Base-by-base conservation (phyloP, 1,139 yeast species). In the Eremothecium cymbalariae region DNA sequence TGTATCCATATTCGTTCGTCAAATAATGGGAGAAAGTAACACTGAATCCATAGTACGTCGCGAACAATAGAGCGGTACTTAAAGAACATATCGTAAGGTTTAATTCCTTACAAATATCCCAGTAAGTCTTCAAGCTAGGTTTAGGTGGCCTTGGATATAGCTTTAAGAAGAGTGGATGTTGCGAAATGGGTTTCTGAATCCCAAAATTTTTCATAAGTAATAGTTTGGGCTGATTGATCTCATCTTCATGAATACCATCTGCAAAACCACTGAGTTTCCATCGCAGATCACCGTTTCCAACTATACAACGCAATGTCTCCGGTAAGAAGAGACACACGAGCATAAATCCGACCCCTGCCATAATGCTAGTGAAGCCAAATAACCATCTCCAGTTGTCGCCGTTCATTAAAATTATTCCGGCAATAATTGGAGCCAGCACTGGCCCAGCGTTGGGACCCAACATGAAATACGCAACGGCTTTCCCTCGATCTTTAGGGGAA, bases 401-500 rank as follows among this genome's bases (percentile, higher is more conserved):
- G 2, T 67, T 48, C 40, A 60, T 53, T 56, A 48, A 59, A 46
- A 57, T 57, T n/a, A 57, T 36, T 2, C 66, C 59, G 16, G 74
- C 65, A 14, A 72, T 47, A 7, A 72, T 54, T 0, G 78, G 79
- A 0, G 78, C 80, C 9, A 73, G 31, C 2, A 73, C 61, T 1
- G 80, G 79, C 0, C 79, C 80, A 40, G 72, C 45, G 42, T 72
- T 77, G 0, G 79, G 79, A 0, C 80, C 80, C 48, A 72, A 46
- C 76, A 74, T 72, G 39, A 71, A 72, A 38, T 67, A 63, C 0
- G 76, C 68, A 17, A 73, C 68, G 1, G 68, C 68, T 36, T 62
- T 68, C 0, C 70, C 79, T 43, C 79, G 57, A 29, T 61, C 43
- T 36, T 59, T 62, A 2, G 76, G 74, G 18, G 66, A 65, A 4